Evolutionary conservation across 225 moss, liverwort and hornwort genomes (phyloP).

Genomic region (Pseudisothecium myosuroides): DNA sequence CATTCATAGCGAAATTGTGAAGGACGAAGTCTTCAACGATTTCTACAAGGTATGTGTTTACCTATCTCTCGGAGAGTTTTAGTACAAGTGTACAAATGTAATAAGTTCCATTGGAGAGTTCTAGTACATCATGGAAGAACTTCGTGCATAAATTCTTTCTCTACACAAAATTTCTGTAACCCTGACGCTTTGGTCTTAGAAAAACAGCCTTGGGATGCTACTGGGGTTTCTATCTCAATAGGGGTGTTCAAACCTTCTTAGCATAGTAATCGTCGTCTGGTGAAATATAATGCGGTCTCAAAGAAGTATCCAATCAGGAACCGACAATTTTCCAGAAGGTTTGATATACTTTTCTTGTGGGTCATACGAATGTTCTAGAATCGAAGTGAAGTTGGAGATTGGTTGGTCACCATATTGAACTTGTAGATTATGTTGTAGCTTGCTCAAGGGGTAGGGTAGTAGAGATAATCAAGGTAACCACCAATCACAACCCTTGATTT

Average conservation of each 20-base stretch:
- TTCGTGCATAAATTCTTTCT: background rate
- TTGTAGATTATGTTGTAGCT: background rate
- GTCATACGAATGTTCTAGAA: background rate
- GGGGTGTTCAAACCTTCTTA: background rate
- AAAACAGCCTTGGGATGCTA: background rate
- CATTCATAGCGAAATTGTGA: slow-evolving; percentile 90
- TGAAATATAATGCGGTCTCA: background rate
- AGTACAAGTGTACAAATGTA: background rate
- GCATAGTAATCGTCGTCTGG: background rate
- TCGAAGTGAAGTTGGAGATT: background rate
- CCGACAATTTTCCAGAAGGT: background rate
- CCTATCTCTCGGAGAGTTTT: background rate
- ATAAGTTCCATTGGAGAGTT: background rate
- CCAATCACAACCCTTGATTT: background rate
- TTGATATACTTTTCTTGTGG: background rate
- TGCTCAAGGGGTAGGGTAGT: background rate
- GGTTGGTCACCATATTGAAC: background rate
- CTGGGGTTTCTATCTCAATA: background rate
- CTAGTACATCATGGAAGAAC: background rate
- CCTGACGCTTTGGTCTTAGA: background rate
- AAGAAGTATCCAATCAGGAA: background rate
- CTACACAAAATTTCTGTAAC: background rate
- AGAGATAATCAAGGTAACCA: background rate
- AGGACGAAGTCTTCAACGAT: slow-evolving; percentile 85
- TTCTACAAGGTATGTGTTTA: slow-evolving; percentile 63